Evolutionary conservation across 2,329 filamentous ascomycete genomes (phyloP), one percentile per base, ranked within the genome.

Genomic region (Fusarium euwallaceae): DNA sequence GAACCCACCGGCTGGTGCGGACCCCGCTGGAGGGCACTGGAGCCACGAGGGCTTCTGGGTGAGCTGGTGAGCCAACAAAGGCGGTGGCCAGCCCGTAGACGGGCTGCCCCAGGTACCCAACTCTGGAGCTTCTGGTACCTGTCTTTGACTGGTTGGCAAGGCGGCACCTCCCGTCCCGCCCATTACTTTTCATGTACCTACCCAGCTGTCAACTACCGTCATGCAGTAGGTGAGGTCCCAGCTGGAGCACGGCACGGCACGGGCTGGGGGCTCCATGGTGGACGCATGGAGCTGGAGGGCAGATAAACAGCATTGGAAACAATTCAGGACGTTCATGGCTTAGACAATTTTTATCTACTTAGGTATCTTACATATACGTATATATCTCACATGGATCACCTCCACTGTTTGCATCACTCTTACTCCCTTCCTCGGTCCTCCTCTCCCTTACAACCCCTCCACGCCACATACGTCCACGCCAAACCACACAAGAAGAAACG

Each of bases 381-480:
- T 34, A 56, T 56, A 48, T 48, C 22, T 48, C 2, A 48, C 22
- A 48, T 29, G 27, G 27, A 29, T 48, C 12, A 8, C 45, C 36
- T 53, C 39, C 43, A 45, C 43, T 45, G 14, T 22, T 24, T 45
- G 41, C 29, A 20, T 55, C 48, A 39, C 62, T 16, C 64, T 29
- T 17, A 32, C 27, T 55, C 41, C 70, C 62, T 53, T 59, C 70
- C n/a, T 67, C 10, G 27, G 27, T 29, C 48, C 43, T 32, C 37
- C 56, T 64, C 64, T 70, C 73, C 66, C 68, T 73, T 66, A 32
- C 17, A 66, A 41, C 45, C 45, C 55, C 64, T 51, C 58, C 55
- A 61, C 73, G 75, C 75, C 76, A 76, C 76, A 73, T 60, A 67
- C 51, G 67, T 70, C 56, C 62, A 56, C 70, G 51, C 65, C 68